Evolutionary conservation across 371 early-diverging fungal species (phyloP), one percentile per base, ranked within the genome.

Genomic region (Circinella umbellata): DNA sequence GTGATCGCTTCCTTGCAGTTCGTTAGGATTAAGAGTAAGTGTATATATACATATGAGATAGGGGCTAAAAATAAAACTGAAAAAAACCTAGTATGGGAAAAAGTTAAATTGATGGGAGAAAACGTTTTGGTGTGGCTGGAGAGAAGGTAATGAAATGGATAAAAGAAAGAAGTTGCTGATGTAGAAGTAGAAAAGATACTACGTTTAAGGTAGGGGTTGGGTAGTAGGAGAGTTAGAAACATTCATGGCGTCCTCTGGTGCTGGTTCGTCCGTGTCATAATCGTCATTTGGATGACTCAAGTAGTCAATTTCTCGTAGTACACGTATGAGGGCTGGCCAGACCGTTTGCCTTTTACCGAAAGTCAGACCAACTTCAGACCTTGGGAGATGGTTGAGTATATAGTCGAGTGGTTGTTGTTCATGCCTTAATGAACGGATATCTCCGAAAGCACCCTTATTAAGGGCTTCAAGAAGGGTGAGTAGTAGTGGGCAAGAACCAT

Each of bases 221-320:
- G 2, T 27, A 27, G 27, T 27, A 27, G 27, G 27, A 27, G 27
- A 2, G 27, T 27, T 27, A 27, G 27, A 27, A 27, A 27, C 27
- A 27, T 27, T 27, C 27, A 27, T 27, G 27, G 4, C 54, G 10
- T 54, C 4, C 15, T 54, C 18, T 11, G 54, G 54, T 8, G 54
- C 54, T n/a, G 54, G 54, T 20, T 54, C 54, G n/a, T 54, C 11
- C n/a, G 15, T 20, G 8, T 54, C n/a, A 18, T 54, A 14, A 8
- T 54, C 54, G n/a, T 11, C 18, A n/a, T 54, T n/a, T 18, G 54
- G 54, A n/a, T 54, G 54, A n/a, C 54, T 54, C 54, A 54, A 14
- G 17, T 20, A 17, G 20, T n/a, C 17, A 15, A 47, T n/a, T n/a
- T 54, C 54, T 17, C 20, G 47, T 15, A 9, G 47, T 15, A 47